Percentiles rank a stretch among this genome's conserved stretches.
phyloP scores from a whole-genome alignment of 352 stramenopile species.

The Achlya hypogyna region DNA sequence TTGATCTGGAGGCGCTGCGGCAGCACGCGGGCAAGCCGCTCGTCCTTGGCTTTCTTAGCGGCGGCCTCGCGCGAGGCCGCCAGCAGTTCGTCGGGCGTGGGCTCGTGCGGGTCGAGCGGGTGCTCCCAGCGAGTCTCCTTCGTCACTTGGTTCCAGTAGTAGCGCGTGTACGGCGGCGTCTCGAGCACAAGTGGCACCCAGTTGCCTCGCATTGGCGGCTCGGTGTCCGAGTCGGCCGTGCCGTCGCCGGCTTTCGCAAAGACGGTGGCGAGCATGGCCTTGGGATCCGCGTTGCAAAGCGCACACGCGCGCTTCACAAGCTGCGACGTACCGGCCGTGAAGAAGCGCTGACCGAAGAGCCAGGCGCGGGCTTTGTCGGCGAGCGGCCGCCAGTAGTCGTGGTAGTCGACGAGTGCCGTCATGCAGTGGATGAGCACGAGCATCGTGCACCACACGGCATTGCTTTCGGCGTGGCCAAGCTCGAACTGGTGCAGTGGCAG shows the following conservation, averaged over 20 bases:
- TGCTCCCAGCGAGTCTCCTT: constrained; percentile 49
- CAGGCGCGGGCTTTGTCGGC: constrained; percentile 28
- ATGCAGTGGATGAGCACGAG: constrained; percentile 38
- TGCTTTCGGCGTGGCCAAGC: constrained; percentile 28
- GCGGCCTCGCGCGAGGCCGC: constrained; percentile 11
- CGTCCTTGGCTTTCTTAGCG: constrained; percentile 25
- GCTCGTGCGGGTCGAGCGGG: constrained; percentile 37
- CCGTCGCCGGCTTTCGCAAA: constrained; percentile 27
- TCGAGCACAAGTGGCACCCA: constrained; percentile 48
- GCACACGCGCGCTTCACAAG: constrained; percentile 37
- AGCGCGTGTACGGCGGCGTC: constrained; percentile 47
- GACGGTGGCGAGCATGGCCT: constrained; percentile 30
- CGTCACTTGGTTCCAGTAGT: constrained; percentile 55
- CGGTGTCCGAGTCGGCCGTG: neutral
- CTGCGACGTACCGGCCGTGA: constrained; percentile 38
- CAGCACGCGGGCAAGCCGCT: constrained; percentile 31
- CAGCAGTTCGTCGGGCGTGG: neutral
- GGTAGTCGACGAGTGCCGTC: constrained; percentile 33
- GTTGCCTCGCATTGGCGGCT: constrained; percentile 26
- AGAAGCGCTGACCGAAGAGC: constrained; percentile 41
- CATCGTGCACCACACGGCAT: constrained; percentile 43
- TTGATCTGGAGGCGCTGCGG: constrained; percentile 27
- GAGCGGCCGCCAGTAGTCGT: constrained; percentile 44
- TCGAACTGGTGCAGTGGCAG: neutral
- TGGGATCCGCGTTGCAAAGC: constrained; percentile 26